Evolutionary conservation across 139 green algal species (phyloP).

Genomic region (Chlamydomonas schloesseri): DNA sequence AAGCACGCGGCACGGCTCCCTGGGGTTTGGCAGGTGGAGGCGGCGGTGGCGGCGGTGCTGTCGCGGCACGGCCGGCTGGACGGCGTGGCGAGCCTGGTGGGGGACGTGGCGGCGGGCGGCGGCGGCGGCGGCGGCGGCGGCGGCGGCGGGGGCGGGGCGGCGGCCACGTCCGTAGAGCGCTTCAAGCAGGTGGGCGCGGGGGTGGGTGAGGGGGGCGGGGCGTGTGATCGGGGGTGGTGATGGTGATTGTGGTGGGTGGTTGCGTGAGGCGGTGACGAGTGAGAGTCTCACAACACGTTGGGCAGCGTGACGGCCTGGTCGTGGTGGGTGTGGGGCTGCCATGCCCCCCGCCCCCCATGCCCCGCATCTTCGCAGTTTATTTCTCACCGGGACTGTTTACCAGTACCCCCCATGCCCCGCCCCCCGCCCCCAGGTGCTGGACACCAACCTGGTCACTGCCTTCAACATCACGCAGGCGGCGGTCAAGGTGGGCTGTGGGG

Average conservation of each 20-base stretch:
- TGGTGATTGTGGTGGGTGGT: no score
- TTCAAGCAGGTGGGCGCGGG: not conserved
- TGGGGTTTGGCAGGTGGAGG: constrained; percentile 56
- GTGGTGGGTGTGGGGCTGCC: no score
- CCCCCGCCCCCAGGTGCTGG: not conserved
- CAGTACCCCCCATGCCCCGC: no score
- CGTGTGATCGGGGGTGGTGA: not conserved
- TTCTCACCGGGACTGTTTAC: no score
- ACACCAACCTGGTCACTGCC: constrained; percentile 49
- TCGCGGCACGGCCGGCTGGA: constrained; percentile 43
- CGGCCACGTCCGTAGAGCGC: constrained; percentile 31
- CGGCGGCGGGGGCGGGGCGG: no score
- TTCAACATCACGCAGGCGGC: constrained; percentile 55
- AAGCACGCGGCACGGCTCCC: no score
- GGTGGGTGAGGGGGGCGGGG: not conserved
- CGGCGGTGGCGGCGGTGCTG: constrained; percentile 15
- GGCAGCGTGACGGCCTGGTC: no score
- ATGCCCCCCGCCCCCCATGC: no score
- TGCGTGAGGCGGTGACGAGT: no score
- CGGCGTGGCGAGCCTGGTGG: constrained; percentile 45
- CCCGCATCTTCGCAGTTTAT: no score
- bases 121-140: constrained; percentile 22
- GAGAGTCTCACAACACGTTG: no score
- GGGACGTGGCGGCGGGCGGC: constrained; percentile 39
- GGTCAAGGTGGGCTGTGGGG: constrained; percentile 9